phyloP scores from a whole-genome alignment of 2,329 filamentous ascomycete genomes.

The Fusarium graminum region DNA sequence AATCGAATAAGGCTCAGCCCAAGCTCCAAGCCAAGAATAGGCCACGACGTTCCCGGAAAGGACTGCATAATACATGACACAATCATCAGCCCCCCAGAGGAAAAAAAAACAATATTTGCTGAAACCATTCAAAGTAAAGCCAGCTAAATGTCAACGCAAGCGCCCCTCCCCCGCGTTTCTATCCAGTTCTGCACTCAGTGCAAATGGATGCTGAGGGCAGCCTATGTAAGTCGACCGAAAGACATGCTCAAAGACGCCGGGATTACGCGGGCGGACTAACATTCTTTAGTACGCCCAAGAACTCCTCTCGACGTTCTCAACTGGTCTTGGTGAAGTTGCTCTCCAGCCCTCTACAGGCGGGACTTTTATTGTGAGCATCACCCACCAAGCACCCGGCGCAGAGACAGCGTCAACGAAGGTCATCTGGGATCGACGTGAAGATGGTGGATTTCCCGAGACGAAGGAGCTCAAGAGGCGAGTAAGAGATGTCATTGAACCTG shows the following conservation, averaged over 20 bases:
- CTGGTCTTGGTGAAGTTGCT: slow-evolving; percentile 85
- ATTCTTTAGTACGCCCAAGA: slow-evolving; percentile 85
- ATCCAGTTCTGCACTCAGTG: slow-evolving; percentile 96
- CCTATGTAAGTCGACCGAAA: slow-evolving; percentile 74
- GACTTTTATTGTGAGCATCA: slow-evolving; percentile 80
- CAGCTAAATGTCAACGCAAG: slow-evolving; percentile 21
- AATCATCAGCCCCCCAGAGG: background rate
- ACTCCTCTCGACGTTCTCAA: slow-evolving; percentile 91
- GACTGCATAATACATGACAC: slow-evolving; percentile 6
- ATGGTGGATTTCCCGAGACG: slow-evolving; percentile 94
- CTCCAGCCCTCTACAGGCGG: slow-evolving; percentile 89
- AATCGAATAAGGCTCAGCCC: slow-evolving; percentile 8
- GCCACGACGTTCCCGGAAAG: slow-evolving; percentile 34
- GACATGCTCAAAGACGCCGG: background rate
- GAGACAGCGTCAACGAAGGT: slow-evolving; percentile 58
- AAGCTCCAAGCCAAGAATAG: slow-evolving; percentile 12
- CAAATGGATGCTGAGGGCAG: slow-evolving; percentile 89
- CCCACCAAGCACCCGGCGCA: slow-evolving; percentile 51
- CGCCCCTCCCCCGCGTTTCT: slow-evolving; percentile 74
- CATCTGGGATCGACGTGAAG: slow-evolving; percentile 88
- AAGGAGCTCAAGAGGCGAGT: slow-evolving; percentile 90
- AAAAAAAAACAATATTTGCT: background rate
- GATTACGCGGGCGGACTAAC: background rate
- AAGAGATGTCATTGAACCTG: slow-evolving; percentile 84
- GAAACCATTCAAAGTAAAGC: slow-evolving; percentile 19